A percentile compares a stretch with the other conserved stretches of the same genome.
Evolutionary conservation across 2,329 filamentous ascomycete species (phyloP).

Genomic region (Lecanicillium sp.): DNA sequence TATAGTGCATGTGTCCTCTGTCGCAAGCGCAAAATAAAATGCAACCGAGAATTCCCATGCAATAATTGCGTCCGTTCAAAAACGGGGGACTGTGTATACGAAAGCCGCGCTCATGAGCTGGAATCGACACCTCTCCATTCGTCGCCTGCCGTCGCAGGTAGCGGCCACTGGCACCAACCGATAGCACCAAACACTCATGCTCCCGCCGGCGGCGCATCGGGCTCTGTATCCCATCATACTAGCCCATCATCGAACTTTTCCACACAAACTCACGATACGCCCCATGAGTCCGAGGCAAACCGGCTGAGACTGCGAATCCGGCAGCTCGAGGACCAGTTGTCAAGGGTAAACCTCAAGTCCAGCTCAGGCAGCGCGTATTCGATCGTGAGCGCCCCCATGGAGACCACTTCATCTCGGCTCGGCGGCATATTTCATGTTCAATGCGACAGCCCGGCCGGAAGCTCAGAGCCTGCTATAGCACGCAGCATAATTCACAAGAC

Average conservation of each 20-base stretch:
- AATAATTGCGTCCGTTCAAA: slow-evolving; percentile 35
- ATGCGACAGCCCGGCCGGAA: slow-evolving; percentile 27
- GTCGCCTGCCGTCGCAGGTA: not conserved
- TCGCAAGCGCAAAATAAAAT: slow-evolving; percentile 38
- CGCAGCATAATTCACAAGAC: slow-evolving; percentile 49
- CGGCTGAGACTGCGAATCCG: slow-evolving; percentile 27
- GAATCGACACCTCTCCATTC: not conserved
- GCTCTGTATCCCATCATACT: not conserved
- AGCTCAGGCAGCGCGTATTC: slow-evolving; percentile 3
- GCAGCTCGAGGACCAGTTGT: slow-evolving; percentile 39
- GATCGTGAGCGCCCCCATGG: slow-evolving; percentile 24
- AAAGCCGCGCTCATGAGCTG: slow-evolving; percentile 17
- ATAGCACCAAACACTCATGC: not conserved
- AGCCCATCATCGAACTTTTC: slow-evolving; percentile 5
- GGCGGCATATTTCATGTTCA: slow-evolving; percentile 39
- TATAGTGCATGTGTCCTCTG: slow-evolving; percentile 36
- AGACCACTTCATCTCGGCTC: slow-evolving; percentile 32
- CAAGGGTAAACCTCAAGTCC: slow-evolving; percentile 15
- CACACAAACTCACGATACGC: slow-evolving; percentile 8
- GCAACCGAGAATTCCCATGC: slow-evolving; percentile 35
- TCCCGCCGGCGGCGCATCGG: not conserved
- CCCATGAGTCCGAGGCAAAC: slow-evolving; percentile 14
- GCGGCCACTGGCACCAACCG: not conserved
- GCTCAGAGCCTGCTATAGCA: slow-evolving; percentile 27
- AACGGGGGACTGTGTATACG: slow-evolving; percentile 29